Base-by-base conservation (phyloP, 2,329 filamentous ascomycete genomes). In the Berkeleyomyces rouxiae region DNA sequence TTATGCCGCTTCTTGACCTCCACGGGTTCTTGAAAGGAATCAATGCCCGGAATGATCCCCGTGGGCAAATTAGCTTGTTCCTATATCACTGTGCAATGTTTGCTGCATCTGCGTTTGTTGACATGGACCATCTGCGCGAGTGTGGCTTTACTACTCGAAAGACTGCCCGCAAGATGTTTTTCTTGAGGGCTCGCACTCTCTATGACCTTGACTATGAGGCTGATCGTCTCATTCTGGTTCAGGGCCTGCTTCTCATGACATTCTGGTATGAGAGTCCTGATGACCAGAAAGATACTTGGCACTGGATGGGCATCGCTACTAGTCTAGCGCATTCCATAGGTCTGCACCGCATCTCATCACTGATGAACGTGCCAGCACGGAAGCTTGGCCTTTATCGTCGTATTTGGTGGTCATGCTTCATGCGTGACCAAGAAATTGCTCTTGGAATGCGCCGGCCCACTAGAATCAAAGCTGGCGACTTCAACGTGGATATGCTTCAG, bases 221-320 rank as follows among this genome's bases (percentile, higher is more conserved):
- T 53, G 91, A 96, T 72, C 87, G 91, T 60, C 85, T 96, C 64
- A 83, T 90, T 23, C 80, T 96, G 33, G 90, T 96, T 13, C 92
- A 96, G 73, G 86, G 88, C 3, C 78, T 96, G 31, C 78, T 96
- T 33, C 79, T 96, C 65, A 91, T 96, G 87, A 96, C 91, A 3
- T 96, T 95, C 72, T 97, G 92, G 87, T 96, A 96, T 72, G 91
- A 96, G 74, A 95, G 90, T 10, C 91, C 91, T 0, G 90, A 96
- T 73, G 92, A 96, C 71, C 90, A 96, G 71, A 96, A 96, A 73
- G 92, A 96, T 72, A 96, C 91, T 55, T 96, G 92, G 88, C 91
- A 96, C 71, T 96, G 91, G 92, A 95, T 96, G 88, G 92, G 92
- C 16, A 89, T 96, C 44, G 92, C 91, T 49, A 88, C 95, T 65